phyloP scores from a whole-genome alignment of 2,329 filamentous ascomycete genomes.

The Hypomyces perniciosus region DNA sequence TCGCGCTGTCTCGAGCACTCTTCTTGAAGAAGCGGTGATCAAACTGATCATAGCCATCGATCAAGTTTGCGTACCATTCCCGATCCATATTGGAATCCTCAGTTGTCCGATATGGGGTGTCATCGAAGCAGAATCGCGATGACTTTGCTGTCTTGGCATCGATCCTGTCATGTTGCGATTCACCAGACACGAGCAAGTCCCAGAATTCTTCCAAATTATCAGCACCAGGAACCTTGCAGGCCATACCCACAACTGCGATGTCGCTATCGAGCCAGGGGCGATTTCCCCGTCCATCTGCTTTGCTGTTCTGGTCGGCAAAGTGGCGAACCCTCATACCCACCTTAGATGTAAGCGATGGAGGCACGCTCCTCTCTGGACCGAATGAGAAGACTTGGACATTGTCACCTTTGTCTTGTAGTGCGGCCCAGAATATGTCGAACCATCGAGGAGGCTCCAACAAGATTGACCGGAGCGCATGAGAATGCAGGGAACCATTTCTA shows the following conservation, averaged over 20 bases:
- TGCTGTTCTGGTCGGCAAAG: background rate
- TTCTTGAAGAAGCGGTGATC: slow-evolving; percentile 38
- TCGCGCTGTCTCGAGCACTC: slow-evolving; percentile 28
- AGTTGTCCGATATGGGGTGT: background rate
- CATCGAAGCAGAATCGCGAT: background rate
- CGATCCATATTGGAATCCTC: background rate
- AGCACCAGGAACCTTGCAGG: slow-evolving; percentile 31
- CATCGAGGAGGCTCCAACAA: slow-evolving; percentile 30
- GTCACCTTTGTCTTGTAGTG: slow-evolving; percentile 4
- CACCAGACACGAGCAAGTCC: slow-evolving; percentile 18
- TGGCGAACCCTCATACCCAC: too few species aligned
- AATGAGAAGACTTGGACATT: slow-evolving; percentile 29
- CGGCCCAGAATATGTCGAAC: slow-evolving; percentile 21
- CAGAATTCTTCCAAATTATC: slow-evolving; percentile 30
- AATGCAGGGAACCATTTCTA: slow-evolving; percentile 21
- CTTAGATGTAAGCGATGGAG: slow-evolving; percentile 23
- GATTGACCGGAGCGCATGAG: slow-evolving; percentile 27
- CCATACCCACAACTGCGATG: slow-evolving; percentile 35
- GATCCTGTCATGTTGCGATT: slow-evolving; percentile 11
- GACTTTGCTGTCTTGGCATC: too few species aligned
- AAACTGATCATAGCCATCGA: slow-evolving; percentile 22
- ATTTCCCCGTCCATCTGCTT: too few species aligned
- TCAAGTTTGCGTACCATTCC: slow-evolving; percentile 20
- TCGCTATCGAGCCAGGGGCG: background rate
- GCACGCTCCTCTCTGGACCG: slow-evolving; percentile 31